Percentiles rank a stretch among this genome's conserved stretches.
Conservation (phyloP, 2,329 filamentous ascomycete species). For the Drechslerella coelobrocha region DNA sequence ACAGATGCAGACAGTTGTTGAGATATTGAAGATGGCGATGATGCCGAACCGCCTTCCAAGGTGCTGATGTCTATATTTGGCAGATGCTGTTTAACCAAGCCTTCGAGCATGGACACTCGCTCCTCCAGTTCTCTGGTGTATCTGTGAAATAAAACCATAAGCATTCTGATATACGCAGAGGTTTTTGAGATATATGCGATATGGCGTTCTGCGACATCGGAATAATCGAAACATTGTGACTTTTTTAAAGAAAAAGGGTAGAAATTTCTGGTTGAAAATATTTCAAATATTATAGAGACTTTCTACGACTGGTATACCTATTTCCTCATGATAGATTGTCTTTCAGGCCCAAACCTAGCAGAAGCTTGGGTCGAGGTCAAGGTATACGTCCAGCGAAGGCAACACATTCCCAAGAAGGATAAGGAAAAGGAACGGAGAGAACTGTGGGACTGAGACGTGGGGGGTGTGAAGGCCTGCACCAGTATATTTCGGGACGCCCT, state of each 20-base stretch:
- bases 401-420: conserved; percentile 50
- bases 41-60: conserved; percentile 36
- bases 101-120: conserved; percentile 45
- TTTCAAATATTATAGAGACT: neutral
- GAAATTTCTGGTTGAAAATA: conserved; percentile 25
- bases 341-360: conserved; percentile 43
- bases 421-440: conserved; percentile 32
- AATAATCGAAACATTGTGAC: conserved; percentile 36
- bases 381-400: conserved; percentile 1
- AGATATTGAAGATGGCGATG: conserved; percentile 41
- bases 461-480: conserved; percentile 24
- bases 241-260: conserved; percentile 21
- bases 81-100: conserved; percentile 45
- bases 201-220: conserved; percentile 46
- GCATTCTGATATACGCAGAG: conserved; percentile 49
- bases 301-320: neutral
- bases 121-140: conserved; percentile 46
- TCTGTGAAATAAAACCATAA: conserved; percentile 44
- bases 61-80: conserved; percentile 43
- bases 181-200: conserved; percentile 30
- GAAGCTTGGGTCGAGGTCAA: conserved; percentile 13
- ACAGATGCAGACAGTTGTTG: conserved; percentile 42
- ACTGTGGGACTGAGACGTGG: conserved; percentile 22
- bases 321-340: conserved; percentile 41
- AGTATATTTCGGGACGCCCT: conserved; percentile 48